Conservation (phyloP, 2,329 filamentous ascomycete genomes). For the Aspergillus japonicus region DNA sequence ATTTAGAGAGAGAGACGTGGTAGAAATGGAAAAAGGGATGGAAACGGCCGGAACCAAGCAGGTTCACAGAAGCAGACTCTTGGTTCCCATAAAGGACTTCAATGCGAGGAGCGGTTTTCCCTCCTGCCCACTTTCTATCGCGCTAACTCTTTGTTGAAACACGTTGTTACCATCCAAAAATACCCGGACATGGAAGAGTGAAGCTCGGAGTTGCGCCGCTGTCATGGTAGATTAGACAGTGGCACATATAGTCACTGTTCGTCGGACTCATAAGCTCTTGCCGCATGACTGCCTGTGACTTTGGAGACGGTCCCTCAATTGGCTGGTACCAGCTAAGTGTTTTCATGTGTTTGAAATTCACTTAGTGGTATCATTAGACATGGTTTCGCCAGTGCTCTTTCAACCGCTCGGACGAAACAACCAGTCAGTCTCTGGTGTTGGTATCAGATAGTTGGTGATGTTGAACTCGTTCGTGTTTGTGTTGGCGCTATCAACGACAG, state of each 20-base stretch:
- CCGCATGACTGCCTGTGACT: no score
- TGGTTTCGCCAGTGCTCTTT: not conserved
- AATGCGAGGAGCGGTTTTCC: no score
- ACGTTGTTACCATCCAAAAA: not conserved
- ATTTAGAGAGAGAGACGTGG: not conserved
- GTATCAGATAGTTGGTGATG: slow-evolving; percentile 48
- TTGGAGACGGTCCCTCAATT: not conserved
- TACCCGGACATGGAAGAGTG: not conserved
- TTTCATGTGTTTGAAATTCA: not conserved
- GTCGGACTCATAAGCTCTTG: not conserved
- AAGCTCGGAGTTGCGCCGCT: not conserved
- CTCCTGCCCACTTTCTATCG: no score
- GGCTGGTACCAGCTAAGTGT: not conserved
- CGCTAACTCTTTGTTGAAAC: no score
- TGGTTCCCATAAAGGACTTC: no score
- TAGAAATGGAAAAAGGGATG: no score
- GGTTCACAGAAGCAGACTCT: no score
- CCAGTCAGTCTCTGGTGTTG: slow-evolving; percentile 49
- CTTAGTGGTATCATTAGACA: not conserved
- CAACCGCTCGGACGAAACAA: slow-evolving; percentile 33
- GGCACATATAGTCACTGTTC: no score
- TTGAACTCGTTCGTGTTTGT: slow-evolving; percentile 41
- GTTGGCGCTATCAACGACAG: slow-evolving; percentile 22
- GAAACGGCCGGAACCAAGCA: no score
- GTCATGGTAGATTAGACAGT: not conserved